Evolutionary conservation across 2,329 filamentous ascomycete species (phyloP), one percentile per base, ranked within the genome.

Genomic region (Podosphaera aphanis): DNA sequence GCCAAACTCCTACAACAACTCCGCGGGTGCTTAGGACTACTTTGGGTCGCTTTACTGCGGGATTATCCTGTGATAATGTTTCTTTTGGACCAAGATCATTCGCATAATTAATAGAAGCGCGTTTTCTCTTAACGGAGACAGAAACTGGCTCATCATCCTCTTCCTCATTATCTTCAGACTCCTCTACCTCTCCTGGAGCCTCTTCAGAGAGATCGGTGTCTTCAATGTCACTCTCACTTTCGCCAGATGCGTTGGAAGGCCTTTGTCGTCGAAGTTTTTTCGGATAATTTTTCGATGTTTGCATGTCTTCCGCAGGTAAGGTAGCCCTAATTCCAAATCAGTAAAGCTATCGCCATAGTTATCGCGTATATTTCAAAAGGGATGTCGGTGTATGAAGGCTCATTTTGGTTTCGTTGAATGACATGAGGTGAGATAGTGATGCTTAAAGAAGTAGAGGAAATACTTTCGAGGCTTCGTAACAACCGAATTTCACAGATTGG

Each of bases 111-210:
- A 67, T 54, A 0, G 68, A 67, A 1, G 61, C 60, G 10, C 73
- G 66, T 57, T 76, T 77, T 27, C 73, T 66, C 59, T 76, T 77
- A 0, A 66, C 63, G 45, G 68, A 67, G 43, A 66, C 62, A 0
- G 65, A 61, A 25, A 57, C 52, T 0, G 58, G 49, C 1, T 58
- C 55, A 2, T 63, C 56, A 38, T 38, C 35, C 2, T 63, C 55
- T 7, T 62, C 61, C 2, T 65, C 63, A 7, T 51, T 48, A 33
- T 52, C 49, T 10, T 48, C 52, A 36, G n/a, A 20, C 21, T 41
- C 39, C 16, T 41, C 39, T 52, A 44, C 35, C 13, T 45, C 43
- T 8, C 25, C 25, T 11, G 25, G 25, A 29, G 11, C 25, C 11
- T 37, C 43, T n/a, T 44, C 42, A 31, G 29, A 21, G 7, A 19